phyloP scores from a whole-genome alignment of 768 basidiomycete species.

The Pleurotus cornucopiae region DNA sequence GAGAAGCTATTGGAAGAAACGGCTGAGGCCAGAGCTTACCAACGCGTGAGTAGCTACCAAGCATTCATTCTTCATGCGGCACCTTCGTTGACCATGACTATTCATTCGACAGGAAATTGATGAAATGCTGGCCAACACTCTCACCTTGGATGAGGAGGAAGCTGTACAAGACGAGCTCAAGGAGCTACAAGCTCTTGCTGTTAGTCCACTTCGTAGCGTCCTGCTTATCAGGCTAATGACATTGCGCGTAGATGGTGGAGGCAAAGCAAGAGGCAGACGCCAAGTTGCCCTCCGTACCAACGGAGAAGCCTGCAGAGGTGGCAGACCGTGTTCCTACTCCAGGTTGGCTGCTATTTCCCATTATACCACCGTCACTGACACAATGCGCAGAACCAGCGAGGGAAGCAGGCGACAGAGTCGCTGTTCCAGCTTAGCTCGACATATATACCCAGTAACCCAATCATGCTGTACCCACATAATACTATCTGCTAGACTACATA shows the following conservation, averaged over 20 bases:
- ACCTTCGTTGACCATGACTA: not conserved
- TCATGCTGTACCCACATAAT: conserved; percentile 1
- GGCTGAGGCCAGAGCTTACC: conserved; percentile 87
- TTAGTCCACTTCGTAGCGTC: conserved; percentile 26
- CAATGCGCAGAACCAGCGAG: conserved; percentile 7
- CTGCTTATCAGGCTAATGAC: conserved; percentile 4
- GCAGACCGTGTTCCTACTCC: conserved; percentile 15
- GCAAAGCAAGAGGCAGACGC: conserved; percentile 23
- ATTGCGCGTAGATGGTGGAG: conserved; percentile 24
- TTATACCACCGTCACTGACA: conserved; percentile 6
- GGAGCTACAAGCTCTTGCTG: conserved; percentile 60
- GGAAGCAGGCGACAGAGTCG: conserved; percentile 21
- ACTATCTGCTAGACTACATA: not conserved
- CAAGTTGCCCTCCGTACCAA: conserved; percentile 54
- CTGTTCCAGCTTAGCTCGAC: conserved; percentile 24
- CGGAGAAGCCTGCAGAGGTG: conserved; percentile 30
- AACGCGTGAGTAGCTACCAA: conserved; percentile 46
- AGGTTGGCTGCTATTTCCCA: conserved; percentile 21
- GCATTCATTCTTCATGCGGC: too few relatives aligned
- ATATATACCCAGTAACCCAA: not conserved
- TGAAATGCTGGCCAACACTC: conserved; percentile 75
- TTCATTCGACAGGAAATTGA: conserved; percentile 76
- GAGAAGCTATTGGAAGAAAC: conserved; percentile 94
- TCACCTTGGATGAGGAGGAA: conserved; percentile 90
- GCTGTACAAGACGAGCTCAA: conserved; percentile 83